These are phyloP conservation scores for Hibiscus tridactylites DNA, from an alignment of 345 rosid species.

Conservation along the genomic window DNA sequence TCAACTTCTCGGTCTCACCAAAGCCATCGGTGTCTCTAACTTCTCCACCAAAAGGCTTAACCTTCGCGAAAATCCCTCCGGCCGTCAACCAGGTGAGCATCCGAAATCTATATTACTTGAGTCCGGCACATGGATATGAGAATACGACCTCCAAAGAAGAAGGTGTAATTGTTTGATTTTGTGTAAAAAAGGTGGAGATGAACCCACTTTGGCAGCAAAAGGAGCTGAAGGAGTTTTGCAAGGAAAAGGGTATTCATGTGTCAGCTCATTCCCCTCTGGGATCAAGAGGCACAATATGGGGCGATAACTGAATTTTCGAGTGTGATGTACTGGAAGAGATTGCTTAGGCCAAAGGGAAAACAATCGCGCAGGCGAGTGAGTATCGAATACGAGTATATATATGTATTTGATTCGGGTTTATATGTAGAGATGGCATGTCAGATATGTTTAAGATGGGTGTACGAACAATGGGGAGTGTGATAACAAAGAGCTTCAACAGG, in stretches of 20 bases:
- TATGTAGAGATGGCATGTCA: too few species aligned
- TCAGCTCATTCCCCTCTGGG: too few species aligned
- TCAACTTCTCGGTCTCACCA: constrained; percentile 15
- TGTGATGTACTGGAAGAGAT: too few species aligned
- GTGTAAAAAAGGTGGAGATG: constrained; percentile 34
- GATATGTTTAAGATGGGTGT: too few species aligned
- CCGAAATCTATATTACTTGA: too few species aligned
- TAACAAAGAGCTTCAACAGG: too few species aligned
- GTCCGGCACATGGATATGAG: neutral
- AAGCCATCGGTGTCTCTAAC: constrained; percentile 34
- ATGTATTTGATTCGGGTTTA: too few species aligned
- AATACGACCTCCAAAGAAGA: neutral
- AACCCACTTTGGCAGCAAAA: constrained; percentile 81
- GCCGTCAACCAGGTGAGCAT: constrained; percentile 13
- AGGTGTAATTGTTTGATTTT: neutral
- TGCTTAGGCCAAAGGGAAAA: too few species aligned
- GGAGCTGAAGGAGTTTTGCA: constrained; percentile 50
- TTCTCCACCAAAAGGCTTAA: constrained; percentile 24
- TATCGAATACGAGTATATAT: neutral
- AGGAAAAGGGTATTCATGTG: too few species aligned
- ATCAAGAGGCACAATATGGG: too few species aligned
- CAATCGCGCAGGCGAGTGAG: neutral
- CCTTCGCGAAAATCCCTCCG: constrained; percentile 22
- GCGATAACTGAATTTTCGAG: constrained; percentile 34
- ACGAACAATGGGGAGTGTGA: too few species aligned